These are phyloP conservation scores for Kurtzmaniella quercitrusa DNA, from an alignment of 1,139 yeast genomes.

Conservation along the genomic window DNA sequence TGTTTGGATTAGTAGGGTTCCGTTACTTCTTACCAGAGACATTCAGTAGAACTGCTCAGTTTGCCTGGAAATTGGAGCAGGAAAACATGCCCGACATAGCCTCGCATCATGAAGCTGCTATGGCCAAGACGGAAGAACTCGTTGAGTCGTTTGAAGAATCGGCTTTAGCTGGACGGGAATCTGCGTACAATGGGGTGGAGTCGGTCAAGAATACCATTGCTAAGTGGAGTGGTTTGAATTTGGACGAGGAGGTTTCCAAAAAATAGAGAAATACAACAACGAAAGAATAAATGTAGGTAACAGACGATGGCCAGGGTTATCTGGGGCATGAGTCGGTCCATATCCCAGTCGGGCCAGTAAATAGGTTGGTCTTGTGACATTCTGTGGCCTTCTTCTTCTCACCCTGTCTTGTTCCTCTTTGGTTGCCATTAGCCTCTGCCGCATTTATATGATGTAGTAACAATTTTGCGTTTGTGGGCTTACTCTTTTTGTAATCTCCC, in stretches of 20 bases:
- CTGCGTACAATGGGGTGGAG: slow-evolving; percentile 36
- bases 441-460: too few species aligned
- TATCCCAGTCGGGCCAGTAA: too few species aligned
- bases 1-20: slow-evolving; percentile 68
- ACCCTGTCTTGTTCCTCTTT: too few species aligned
- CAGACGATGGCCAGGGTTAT: too few species aligned
- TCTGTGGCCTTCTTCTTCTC: too few species aligned
- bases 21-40: slow-evolving; percentile 76
- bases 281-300: not conserved
- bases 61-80: slow-evolving; percentile 66
- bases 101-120: slow-evolving; percentile 52
- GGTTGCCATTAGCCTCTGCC: too few species aligned
- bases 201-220: slow-evolving; percentile 47
- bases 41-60: slow-evolving; percentile 56
- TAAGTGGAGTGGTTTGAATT: slow-evolving; percentile 62
- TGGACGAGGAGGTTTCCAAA: slow-evolving; percentile 59
- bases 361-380: too few species aligned
- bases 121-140: slow-evolving; percentile 44
- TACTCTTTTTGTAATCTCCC: too few species aligned
- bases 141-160: slow-evolving; percentile 37
- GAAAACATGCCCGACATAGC: slow-evolving; percentile 63
- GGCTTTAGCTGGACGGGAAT: slow-evolving; percentile 33
- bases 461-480: too few species aligned
- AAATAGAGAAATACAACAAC: slow-evolving; percentile 27
- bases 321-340: too few species aligned